Evolutionary conservation across 2,329 filamentous ascomycete genomes (phyloP).

Genomic region (Berkeleyomyces basicola): DNA sequence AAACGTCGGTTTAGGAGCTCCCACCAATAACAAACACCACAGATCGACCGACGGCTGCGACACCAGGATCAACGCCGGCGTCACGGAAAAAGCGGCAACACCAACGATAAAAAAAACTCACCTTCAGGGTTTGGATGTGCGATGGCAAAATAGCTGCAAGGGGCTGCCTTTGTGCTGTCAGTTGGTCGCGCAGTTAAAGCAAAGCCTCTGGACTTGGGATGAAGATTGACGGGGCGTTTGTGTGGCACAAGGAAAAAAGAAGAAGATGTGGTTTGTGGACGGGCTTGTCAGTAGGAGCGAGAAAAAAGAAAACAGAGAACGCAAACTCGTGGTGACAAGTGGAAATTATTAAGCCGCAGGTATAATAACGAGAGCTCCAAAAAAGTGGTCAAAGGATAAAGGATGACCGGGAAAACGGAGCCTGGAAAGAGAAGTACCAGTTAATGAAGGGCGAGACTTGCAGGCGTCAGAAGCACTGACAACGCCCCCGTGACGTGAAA

Average conservation of each 20-base stretch:
- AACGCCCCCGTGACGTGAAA: no score
- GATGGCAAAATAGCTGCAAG: background rate
- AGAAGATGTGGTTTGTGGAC: background rate
- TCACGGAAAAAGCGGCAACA: background rate
- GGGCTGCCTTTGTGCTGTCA: background rate
- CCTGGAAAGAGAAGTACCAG: background rate
- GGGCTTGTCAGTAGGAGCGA: background rate
- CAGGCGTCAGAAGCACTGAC: background rate
- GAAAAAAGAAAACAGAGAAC: background rate
- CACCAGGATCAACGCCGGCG: background rate
- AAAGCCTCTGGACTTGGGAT: background rate
- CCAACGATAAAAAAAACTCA: background rate
- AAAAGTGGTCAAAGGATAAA: slow-evolving; percentile 2
- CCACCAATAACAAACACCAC: background rate
- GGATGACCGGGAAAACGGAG: background rate
- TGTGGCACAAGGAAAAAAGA: background rate
- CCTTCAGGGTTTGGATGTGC: slow-evolving; percentile 7
- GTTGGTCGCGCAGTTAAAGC: background rate
- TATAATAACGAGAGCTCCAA: background rate
- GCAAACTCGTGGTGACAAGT: slow-evolving; percentile 7
- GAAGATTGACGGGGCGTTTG: background rate
- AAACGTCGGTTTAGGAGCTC: background rate
- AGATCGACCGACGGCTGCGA: background rate
- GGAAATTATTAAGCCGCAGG: slow-evolving; percentile 4
- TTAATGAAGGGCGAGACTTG: background rate